phyloP scores from a whole-genome alignment of 352 stramenopile genomes.

The Phytopythium montanum region DNA sequence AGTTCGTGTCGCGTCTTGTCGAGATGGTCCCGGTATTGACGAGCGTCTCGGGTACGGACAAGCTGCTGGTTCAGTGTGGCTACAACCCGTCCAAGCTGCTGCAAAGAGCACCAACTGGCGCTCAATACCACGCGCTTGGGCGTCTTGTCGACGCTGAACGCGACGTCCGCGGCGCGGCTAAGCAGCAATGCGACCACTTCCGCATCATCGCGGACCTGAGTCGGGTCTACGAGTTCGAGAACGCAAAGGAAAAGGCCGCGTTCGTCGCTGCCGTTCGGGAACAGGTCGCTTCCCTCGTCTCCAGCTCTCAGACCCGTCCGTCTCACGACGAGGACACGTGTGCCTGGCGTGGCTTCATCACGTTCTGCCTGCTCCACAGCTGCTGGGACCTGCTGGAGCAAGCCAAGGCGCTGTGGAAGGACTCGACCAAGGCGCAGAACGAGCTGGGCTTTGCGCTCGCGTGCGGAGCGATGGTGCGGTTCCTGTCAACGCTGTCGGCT shows the following conservation, averaged over 20 bases:
- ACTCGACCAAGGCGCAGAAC: slow-evolving; percentile 16
- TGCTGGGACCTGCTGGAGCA: slow-evolving; percentile 51
- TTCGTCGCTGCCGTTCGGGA: slow-evolving; percentile 30
- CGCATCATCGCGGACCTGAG: slow-evolving; percentile 42
- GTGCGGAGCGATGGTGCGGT: slow-evolving; percentile 41
- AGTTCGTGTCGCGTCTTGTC: slow-evolving; percentile 23
- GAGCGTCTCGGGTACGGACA: neutral
- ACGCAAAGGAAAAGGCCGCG: slow-evolving; percentile 24
- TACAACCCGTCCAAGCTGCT: neutral
- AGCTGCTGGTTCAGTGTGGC: slow-evolving; percentile 10
- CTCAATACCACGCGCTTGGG: slow-evolving; percentile 21
- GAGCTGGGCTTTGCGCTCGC: slow-evolving; percentile 47
- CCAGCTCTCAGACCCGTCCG: slow-evolving; percentile 5
- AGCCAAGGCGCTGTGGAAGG: slow-evolving; percentile 19
- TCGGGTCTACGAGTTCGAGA: slow-evolving; percentile 40
- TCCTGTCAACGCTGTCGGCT: slow-evolving; percentile 33
- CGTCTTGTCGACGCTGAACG: slow-evolving; percentile 22
- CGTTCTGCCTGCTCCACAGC: slow-evolving; percentile 49
- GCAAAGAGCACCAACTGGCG: too few relatives aligned
- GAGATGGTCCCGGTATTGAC: neutral
- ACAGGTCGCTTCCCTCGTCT: slow-evolving; percentile 12
- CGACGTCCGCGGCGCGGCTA: slow-evolving; percentile 15
- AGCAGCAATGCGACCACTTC: slow-evolving; percentile 48
- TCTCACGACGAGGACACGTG: neutral
- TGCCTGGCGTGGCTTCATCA: slow-evolving; percentile 39